phyloP scores from a whole-genome alignment of 2,329 filamentous ascomycete genomes.

The Ascochyta clinopodiicola region DNA sequence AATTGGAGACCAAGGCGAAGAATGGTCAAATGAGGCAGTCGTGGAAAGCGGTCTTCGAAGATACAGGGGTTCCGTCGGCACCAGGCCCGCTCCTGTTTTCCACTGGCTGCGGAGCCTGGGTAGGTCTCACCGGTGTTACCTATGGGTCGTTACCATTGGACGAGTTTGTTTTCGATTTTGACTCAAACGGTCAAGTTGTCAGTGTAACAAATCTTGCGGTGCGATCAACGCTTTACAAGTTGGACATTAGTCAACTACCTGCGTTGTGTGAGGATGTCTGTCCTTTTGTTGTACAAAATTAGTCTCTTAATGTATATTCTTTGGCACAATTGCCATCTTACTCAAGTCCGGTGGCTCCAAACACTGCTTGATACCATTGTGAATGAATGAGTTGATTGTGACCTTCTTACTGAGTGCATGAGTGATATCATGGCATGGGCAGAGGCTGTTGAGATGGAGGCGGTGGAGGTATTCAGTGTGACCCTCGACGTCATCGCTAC shows the following conservation, averaged over 20 bases:
- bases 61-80: constrained; percentile 21
- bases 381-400: too few relatives aligned
- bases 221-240: constrained; percentile 13
- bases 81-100: constrained; percentile 25
- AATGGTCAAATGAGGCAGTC: constrained; percentile 22
- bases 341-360: too few relatives aligned
- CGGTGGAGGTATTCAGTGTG: too few relatives aligned
- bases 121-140: constrained; percentile 29
- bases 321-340: too few relatives aligned
- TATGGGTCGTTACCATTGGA: constrained; percentile 33
- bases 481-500: too few relatives aligned
- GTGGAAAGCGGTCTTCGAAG: constrained; percentile 34
- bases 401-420: too few relatives aligned
- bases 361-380: too few relatives aligned
- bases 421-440: too few relatives aligned
- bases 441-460: too few relatives aligned
- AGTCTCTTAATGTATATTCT: background rate
- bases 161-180: constrained; percentile 34
- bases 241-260: constrained; percentile 18
- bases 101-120: constrained; percentile 33
- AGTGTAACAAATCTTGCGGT: constrained; percentile 34
- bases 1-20: constrained; percentile 21
- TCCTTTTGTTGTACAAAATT: background rate
- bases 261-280: background rate
- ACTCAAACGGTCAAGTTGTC: constrained; percentile 25